A percentile compares a stretch with the other conserved stretches of the same genome.
phyloP scores from a whole-genome alignment of 768 basidiomycete species.

The Coprinellus aureogranulatus region DNA sequence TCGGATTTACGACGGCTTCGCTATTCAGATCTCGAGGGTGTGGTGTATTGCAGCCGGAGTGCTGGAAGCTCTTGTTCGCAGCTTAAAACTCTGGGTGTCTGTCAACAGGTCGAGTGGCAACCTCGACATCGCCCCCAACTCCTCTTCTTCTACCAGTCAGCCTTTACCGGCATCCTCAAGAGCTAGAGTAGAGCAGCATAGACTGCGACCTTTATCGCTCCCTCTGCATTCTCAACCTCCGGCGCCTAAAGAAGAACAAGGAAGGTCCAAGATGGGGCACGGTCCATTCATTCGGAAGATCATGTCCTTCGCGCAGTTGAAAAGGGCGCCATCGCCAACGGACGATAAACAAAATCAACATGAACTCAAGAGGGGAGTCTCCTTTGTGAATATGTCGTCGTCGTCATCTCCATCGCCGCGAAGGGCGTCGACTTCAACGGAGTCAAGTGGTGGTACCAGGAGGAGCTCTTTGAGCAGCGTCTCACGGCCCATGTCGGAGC shows the following conservation, averaged over 20 bases:
- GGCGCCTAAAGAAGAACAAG: too few species aligned
- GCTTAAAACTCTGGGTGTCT: neutral
- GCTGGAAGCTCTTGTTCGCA: neutral
- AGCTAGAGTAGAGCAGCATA: neutral
- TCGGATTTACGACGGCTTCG: neutral
- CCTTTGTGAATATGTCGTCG: neutral
- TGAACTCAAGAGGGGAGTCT: neutral
- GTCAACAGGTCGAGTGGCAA: neutral
- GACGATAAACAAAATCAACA: neutral
- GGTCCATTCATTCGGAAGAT: neutral
- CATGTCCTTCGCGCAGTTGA: neutral
- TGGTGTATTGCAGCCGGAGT: neutral
- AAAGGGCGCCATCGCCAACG: neutral
- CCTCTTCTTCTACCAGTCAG: neutral
- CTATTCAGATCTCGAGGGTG: neutral
- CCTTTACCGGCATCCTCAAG: neutral
- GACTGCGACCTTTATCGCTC: neutral
- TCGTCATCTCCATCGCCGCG: neutral
- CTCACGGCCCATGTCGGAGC: neutral
- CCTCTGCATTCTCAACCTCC: neutral
- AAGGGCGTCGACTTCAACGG: neutral
- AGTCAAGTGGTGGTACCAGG: neutral
- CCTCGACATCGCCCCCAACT: neutral
- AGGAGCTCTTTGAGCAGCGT: neutral
- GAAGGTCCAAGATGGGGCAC: neutral